Evolutionary conservation across 1,284 basidiomycete species (phyloP).

Genomic region (Ceratobasidium sp.): DNA sequence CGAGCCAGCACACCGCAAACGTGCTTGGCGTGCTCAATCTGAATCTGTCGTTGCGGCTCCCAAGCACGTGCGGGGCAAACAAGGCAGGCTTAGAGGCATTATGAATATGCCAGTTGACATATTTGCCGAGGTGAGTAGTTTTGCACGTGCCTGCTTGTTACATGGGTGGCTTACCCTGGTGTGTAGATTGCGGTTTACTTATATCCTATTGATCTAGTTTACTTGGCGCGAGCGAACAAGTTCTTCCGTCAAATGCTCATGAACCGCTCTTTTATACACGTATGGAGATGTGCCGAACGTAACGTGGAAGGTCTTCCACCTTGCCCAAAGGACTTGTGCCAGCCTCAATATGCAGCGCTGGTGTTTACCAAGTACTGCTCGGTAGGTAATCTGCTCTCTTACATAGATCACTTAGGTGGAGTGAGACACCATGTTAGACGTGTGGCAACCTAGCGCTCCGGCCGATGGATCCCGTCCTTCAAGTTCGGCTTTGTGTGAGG

Average conservation of each 20-base stretch:
- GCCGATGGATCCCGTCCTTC: slow-evolving; percentile 28
- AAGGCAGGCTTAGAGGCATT: slow-evolving; percentile 13
- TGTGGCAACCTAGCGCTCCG: slow-evolving; percentile 27
- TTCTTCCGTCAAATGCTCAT: slow-evolving; percentile 44
- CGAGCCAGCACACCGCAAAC: neutral
- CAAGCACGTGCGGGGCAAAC: slow-evolving; percentile 5
- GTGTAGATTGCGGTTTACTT: slow-evolving; percentile 34
- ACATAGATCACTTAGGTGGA: too few relatives aligned
- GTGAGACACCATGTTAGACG: neutral
- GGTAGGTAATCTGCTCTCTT: neutral
- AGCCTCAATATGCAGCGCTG: slow-evolving; percentile 43
- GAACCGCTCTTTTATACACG: slow-evolving; percentile 5
- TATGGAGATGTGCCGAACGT: slow-evolving; percentile 29
- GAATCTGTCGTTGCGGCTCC: neutral
- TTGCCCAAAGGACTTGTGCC: slow-evolving; percentile 41
- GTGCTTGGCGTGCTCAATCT: slow-evolving; percentile 1
- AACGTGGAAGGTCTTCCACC: slow-evolving; percentile 30
- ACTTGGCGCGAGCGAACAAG: slow-evolving; percentile 40
- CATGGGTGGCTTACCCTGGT: neutral
- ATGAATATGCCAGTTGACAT: slow-evolving; percentile 36
- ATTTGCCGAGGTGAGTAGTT: slow-evolving; percentile 9
- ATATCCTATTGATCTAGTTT: slow-evolving; percentile 39
- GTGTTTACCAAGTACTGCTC: slow-evolving; percentile 43
- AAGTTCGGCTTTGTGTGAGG: slow-evolving; percentile 28
- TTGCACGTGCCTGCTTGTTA: neutral